Base-by-base conservation (phyloP, 2,329 filamentous ascomycete species). In the Thelonectria blattea region DNA sequence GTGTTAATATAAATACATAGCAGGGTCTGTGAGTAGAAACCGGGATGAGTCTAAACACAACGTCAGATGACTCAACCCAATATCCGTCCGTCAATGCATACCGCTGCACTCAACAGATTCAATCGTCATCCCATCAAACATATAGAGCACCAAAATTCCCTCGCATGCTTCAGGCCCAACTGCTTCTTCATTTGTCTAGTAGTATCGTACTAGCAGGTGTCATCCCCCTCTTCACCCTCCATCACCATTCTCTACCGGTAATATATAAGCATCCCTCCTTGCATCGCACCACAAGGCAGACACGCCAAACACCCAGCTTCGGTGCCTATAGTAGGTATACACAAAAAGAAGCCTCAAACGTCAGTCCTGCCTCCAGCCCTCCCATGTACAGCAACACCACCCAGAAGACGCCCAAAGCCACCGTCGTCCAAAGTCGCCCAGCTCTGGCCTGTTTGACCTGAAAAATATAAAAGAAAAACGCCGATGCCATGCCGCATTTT, bases 401-500 rank as follows among this genome's bases (percentile, higher is more conserved):
- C 68, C 66, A 54, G 51, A 37, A 14, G 34, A 37, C 34, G 12
- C 34, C 34, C 11, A 37, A 37, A 37, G 34, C 34, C 34, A 15
- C 34, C 34, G 34, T 30, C 27, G 27, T 30, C 27, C 27, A 30
- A 30, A 30, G 27, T 6, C 27, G 27, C 27, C 27, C 27, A 20
- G n/a, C 43, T 14, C 20, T 14, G 11, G 12, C 18, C 20, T 14
- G 18, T 46, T 46, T 46, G 18, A 8, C 43, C 18, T 27, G 27
- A 46, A 46, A 46, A 41, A 41, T 2, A 6, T 10, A n/a, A 15
- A 41, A 43, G 14, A 56, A 68, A 63, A 72, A 72, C 74, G 74
- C 74, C 74, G 61, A 68, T 72, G 71, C 74, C 73, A 76, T 76
- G 73, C 73, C 73, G 62, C 71, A 71, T 73, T 65, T 66, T 67